phyloP scores from a whole-genome alignment of 2,329 filamentous ascomycete species.

The Pezicula neosporulosa region DNA sequence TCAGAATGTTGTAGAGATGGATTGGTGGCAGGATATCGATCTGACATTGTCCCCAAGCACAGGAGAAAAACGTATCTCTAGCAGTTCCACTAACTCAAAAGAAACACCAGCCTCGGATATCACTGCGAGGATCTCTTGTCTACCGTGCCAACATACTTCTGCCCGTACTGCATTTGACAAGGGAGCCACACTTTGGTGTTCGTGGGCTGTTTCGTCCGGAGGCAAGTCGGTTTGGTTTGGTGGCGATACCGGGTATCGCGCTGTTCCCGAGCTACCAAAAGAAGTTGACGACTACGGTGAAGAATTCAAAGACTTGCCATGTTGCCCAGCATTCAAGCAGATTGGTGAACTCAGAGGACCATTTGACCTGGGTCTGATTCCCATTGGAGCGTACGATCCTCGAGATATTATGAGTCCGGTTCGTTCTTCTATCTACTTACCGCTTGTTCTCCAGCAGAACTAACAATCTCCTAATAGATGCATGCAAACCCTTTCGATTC shows the following conservation, averaged over 20 bases:
- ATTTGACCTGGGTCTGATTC: slow-evolving; percentile 88
- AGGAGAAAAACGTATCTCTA: slow-evolving; percentile 22
- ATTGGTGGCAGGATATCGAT: slow-evolving; percentile 90
- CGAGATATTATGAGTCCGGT: slow-evolving; percentile 64
- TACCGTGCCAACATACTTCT: slow-evolving; percentile 82
- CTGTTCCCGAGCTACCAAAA: slow-evolving; percentile 62
- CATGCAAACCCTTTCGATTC: slow-evolving; percentile 85
- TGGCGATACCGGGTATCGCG: slow-evolving; percentile 87
- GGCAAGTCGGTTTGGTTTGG: slow-evolving; percentile 82
- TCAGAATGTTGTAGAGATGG: slow-evolving; percentile 77
- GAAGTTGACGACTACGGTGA: slow-evolving; percentile 68
- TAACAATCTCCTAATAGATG: slow-evolving; percentile 37
- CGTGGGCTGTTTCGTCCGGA: slow-evolving; percentile 75
- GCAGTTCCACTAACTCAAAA: slow-evolving; percentile 25
- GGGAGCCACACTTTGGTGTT: slow-evolving; percentile 79
- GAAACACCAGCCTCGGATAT: slow-evolving; percentile 44
- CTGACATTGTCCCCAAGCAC: slow-evolving; percentile 53
- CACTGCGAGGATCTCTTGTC: slow-evolving; percentile 68
- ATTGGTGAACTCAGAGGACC: slow-evolving; percentile 78
- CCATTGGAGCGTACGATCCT: slow-evolving; percentile 85
- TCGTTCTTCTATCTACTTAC: too few species aligned
- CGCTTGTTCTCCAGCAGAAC: too few species aligned
- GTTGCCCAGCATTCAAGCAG: slow-evolving; percentile 80
- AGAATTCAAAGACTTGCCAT: slow-evolving; percentile 62
- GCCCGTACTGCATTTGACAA: slow-evolving; percentile 65